Base-by-base conservation (phyloP, 1,284 basidiomycete species). In the Xerocomus minutiporus region DNA sequence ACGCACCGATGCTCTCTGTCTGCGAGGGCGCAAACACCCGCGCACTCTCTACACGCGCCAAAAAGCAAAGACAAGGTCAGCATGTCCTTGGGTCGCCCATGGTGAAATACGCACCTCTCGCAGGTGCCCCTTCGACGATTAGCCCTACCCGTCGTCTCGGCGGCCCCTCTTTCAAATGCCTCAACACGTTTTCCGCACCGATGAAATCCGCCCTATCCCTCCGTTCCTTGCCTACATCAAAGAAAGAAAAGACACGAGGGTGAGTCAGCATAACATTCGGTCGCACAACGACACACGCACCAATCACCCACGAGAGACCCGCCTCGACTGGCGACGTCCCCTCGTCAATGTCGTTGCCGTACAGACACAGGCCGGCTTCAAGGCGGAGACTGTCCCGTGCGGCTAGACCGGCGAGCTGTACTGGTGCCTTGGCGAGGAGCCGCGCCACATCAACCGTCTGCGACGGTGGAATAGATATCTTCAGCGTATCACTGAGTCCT, bases 281-380 rank as follows among this genome's bases (percentile, higher is more conserved):
- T 20, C 9, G 17, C 38, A 39, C 11, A 8, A 39, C 38, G n/a
- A 20, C 28, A 35, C 23, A 46, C 64, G 58, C 57, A 89, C 93
- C 89, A 46, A 99, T 92, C 26, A 97, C 83, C 96, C 96, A 98
- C 0, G 82, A 81, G 47, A 99, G 74, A 6, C 87, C 94, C 4
- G 92, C 97, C 71, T 97, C 96, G 15, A 98, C 82, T 0, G 93
- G 93, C 1, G 83, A 84, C 5, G 90, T 90, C 40, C 75, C 79
- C 71, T 97, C 93, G 68, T 97, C 88, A 17, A 97, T 74, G 66
- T 99, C 96, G 65, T 94, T 87, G 0, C 96, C 96, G 68, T 98
- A 97, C 41, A 99, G 77, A 71, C 96, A 99, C 86, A 99, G 88
- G n/a, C 96, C 96, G 0, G 96, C 96, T 71, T 99, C 96, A 36